Evolutionary conservation across 371 early-diverging fungal genomes (phyloP).

Genomic region (Mucor indicus): DNA sequence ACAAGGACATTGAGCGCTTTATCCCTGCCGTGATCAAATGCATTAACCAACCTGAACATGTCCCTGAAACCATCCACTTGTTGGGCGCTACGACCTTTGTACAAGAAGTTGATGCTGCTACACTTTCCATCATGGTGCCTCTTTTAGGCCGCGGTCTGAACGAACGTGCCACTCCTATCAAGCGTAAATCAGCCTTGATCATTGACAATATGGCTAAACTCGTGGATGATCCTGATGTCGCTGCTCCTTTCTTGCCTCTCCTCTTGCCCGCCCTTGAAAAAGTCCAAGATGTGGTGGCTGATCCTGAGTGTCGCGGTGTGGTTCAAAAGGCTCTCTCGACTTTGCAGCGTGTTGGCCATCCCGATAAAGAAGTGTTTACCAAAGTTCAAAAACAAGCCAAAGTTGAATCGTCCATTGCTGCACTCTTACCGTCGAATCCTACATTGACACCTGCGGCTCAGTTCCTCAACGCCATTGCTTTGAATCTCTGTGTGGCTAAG

Average conservation of each 20-base stretch:
- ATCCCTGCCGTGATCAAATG: conserved; percentile 61
- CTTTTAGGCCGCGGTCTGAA: conserved; percentile 72
- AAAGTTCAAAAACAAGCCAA: conserved; percentile 44
- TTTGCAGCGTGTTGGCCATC: conserved; percentile 34
- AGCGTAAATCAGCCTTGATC: conserved; percentile 80
- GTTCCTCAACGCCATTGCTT: conserved; percentile 45
- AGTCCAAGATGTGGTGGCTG: conserved; percentile 72
- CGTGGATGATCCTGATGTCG: conserved; percentile 74
- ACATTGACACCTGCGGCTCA: conserved; percentile 21
- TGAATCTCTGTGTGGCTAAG: conserved; percentile 35
- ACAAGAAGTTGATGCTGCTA: conserved; percentile 72
- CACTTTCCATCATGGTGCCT: conserved; percentile 81
- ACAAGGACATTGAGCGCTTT: conserved; percentile 65
- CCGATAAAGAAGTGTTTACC: conserved; percentile 28
- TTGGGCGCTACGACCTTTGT: conserved; percentile 75
- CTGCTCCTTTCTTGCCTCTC: conserved; percentile 78
- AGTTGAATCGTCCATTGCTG: conserved; percentile 36
- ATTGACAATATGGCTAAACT: conserved; percentile 86
- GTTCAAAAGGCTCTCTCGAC: conserved; percentile 48
- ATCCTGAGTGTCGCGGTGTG: conserved; percentile 77
- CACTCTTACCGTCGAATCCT: conserved; percentile 27
- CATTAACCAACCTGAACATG: conserved; percentile 66
- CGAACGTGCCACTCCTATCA: conserved; percentile 59
- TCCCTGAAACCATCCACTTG: conserved; percentile 62
- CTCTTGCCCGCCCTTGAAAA: conserved; percentile 78